A percentile compares a stretch with the other conserved stretches of the same genome.
phyloP scores from a whole-genome alignment of 169 alveolate species.

The Babesia bigemina region DNA sequence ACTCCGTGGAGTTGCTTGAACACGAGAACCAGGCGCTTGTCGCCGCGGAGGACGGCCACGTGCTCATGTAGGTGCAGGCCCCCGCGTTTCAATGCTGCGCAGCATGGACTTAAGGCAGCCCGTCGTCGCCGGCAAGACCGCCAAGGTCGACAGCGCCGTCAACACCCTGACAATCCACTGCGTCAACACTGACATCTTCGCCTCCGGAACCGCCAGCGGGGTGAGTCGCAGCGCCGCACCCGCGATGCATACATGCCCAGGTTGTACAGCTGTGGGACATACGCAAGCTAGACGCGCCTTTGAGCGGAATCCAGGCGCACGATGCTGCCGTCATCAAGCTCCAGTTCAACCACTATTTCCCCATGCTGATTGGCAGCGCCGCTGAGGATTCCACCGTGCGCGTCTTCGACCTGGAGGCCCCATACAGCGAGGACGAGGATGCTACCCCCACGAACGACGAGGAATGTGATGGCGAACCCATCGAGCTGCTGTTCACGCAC shows the following conservation, averaged over 20 bases:
- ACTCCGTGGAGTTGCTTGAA: slow-evolving; percentile 46
- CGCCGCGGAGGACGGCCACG: slow-evolving; percentile 66
- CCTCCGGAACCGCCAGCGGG: slow-evolving; percentile 63
- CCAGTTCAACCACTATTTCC: slow-evolving; percentile 45
- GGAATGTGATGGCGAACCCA: slow-evolving; percentile 50
- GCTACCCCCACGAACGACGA: slow-evolving; percentile 9
- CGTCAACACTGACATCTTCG: slow-evolving; percentile 55
- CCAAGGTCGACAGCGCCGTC: slow-evolving; percentile 46
- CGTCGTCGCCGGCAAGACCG: slow-evolving; percentile 21
- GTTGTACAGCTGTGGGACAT: slow-evolving; percentile 66
- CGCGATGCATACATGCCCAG: neutral
- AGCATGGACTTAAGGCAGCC: slow-evolving; percentile 3
- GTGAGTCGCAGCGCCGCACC: slow-evolving; percentile 6
- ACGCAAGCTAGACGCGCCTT: slow-evolving; percentile 40
- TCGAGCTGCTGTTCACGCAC: slow-evolving; percentile 67
- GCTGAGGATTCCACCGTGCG: slow-evolving; percentile 62
- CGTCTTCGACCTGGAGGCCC: slow-evolving; percentile 55
- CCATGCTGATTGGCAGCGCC: slow-evolving; percentile 55
- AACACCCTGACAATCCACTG: slow-evolving; percentile 42
- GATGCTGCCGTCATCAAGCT: slow-evolving; percentile 48
- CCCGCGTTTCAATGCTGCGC: neutral
- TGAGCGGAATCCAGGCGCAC: slow-evolving; percentile 60
- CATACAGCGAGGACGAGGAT: slow-evolving; percentile 25
- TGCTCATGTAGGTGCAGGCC: slow-evolving; percentile 27
- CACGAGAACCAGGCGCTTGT: slow-evolving; percentile 31